phyloP scores from a whole-genome alignment of 2,329 filamentous ascomycete genomes.

The Aspergillus tubingensis region DNA sequence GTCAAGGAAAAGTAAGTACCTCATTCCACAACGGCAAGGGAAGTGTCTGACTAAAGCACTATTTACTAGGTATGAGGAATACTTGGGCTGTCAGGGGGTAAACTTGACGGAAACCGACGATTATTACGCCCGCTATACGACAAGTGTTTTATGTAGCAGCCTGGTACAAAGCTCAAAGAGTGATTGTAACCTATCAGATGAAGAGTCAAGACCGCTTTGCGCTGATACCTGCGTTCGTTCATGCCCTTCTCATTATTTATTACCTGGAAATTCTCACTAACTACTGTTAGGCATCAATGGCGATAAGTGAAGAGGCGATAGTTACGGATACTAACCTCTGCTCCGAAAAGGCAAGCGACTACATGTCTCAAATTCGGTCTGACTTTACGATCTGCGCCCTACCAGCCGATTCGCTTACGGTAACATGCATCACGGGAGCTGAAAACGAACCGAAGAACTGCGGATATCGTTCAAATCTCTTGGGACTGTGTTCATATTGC shows the following conservation, averaged over 20 bases:
- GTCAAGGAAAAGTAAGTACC: constrained; percentile 71
- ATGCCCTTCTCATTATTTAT: not conserved
- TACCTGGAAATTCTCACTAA: constrained; percentile 10
- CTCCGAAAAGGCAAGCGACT: constrained; percentile 63
- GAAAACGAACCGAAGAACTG: constrained; percentile 85
- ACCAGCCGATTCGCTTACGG: constrained; percentile 75
- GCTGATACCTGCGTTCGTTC: constrained; percentile 79
- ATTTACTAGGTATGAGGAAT: constrained; percentile 69
- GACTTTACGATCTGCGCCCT: constrained; percentile 90
- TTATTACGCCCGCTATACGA: constrained; percentile 91
- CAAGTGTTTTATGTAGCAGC: constrained; percentile 86
- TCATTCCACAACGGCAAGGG: not conserved
- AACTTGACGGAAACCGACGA: constrained; percentile 76
- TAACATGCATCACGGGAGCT: constrained; percentile 72
- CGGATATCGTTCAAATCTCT: constrained; percentile 71
- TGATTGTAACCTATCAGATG: constrained; percentile 66
- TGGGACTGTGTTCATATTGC: constrained; percentile 86
- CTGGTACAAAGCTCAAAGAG: constrained; percentile 85
- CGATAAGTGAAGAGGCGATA: constrained; percentile 84
- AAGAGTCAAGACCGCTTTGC: constrained; percentile 73
- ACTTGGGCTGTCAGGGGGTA: constrained; percentile 78
- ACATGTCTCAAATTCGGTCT: constrained; percentile 76
- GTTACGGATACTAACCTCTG: constrained; percentile 74
- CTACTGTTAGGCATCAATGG: constrained; percentile 68
- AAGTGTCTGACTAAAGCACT: constrained; percentile 6